Conservation (phyloP, 1,284 basidiomycete species). For the Rhodotorula sp. region DNA sequence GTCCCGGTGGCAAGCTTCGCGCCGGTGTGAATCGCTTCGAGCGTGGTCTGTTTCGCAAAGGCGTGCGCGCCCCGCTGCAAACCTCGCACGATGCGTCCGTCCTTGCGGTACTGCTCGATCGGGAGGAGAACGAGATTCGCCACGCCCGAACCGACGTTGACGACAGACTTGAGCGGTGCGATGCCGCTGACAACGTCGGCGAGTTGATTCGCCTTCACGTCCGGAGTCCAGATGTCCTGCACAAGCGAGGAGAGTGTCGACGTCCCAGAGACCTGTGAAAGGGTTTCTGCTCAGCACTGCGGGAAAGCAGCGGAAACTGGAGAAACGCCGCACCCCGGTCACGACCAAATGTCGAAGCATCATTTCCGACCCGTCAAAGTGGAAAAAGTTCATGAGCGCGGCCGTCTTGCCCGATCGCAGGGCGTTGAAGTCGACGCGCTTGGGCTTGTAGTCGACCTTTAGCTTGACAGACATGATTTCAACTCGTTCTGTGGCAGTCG, state of each 20-base stretch:
- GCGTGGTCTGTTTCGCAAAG: slow-evolving; percentile 87
- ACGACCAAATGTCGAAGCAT: slow-evolving; percentile 88
- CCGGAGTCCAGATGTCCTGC: slow-evolving; percentile 98
- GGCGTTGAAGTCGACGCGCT: slow-evolving; percentile 92
- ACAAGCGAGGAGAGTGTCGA: slow-evolving; percentile 80
- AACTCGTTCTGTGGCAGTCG: slow-evolving; percentile 55
- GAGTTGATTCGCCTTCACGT: slow-evolving; percentile 96
- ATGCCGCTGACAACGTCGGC: slow-evolving; percentile 97
- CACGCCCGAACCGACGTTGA: slow-evolving; percentile 94
- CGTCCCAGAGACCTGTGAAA: slow-evolving; percentile 76
- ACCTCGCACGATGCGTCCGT: slow-evolving; percentile 86
- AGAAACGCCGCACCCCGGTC: slow-evolving; percentile 66
- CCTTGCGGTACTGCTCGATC: slow-evolving; percentile 95
- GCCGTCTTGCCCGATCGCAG: slow-evolving; percentile 86
- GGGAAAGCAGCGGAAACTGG: background rate
- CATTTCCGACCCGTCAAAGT: slow-evolving; percentile 98
- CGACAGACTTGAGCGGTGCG: slow-evolving; percentile 87
- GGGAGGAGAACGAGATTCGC: slow-evolving; percentile 93
- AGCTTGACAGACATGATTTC: slow-evolving; percentile 80
- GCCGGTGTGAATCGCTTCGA: slow-evolving; percentile 93
- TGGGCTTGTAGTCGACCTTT: slow-evolving; percentile 97
- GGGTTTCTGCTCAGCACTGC: slow-evolving; percentile 51
- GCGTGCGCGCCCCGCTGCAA: slow-evolving; percentile 90
- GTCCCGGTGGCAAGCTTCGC: slow-evolving; percentile 93
- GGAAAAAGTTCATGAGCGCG: slow-evolving; percentile 99